Conservation (phyloP, 129 eudicot genomes). For the Gnaphalium uliginosum region DNA sequence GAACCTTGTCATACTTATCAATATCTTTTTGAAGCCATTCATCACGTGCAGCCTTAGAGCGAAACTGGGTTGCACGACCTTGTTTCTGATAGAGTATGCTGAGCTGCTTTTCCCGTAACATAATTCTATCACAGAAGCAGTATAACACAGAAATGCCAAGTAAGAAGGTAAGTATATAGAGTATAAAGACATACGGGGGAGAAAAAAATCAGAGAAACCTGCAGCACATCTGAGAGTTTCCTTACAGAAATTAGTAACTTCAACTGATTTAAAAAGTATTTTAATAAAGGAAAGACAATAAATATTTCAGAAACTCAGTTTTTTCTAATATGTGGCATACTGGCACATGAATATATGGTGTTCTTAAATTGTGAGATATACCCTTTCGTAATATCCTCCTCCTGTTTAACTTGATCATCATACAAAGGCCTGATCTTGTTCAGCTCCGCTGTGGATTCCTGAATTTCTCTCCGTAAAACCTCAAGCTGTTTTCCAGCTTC, state of each 20-base stretch:
- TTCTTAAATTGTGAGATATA: conserved; percentile 32
- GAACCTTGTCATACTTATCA: conserved; percentile 69
- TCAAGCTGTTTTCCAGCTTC: conserved; percentile 84
- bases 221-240: background rate
- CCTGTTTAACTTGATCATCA: conserved; percentile 64
- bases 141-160: conserved; percentile 5
- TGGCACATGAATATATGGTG: conserved; percentile 5
- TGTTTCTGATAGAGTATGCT: conserved; percentile 96
- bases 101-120: conserved; percentile 93
- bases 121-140: conserved; percentile 52
- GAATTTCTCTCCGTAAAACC: conserved; percentile 74
- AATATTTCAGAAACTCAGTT: background rate
- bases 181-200: background rate
- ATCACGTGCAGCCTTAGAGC: conserved; percentile 89
- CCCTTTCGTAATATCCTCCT: conserved; percentile 78
- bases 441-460: conserved; percentile 63
- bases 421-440: conserved; percentile 61
- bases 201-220: background rate
- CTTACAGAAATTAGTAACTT: background rate
- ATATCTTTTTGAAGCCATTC: conserved; percentile 94
- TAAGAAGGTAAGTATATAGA: conserved; percentile 2
- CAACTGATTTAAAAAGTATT: background rate
- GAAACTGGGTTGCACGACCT: conserved; percentile 97
- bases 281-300: background rate
- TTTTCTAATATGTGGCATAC: background rate